Percentiles rank a stretch among this genome's conserved stretches.
Evolutionary conservation across 2,329 filamentous ascomycete genomes (phyloP).

Genomic region (Zasmidium citrigriseum): DNA sequence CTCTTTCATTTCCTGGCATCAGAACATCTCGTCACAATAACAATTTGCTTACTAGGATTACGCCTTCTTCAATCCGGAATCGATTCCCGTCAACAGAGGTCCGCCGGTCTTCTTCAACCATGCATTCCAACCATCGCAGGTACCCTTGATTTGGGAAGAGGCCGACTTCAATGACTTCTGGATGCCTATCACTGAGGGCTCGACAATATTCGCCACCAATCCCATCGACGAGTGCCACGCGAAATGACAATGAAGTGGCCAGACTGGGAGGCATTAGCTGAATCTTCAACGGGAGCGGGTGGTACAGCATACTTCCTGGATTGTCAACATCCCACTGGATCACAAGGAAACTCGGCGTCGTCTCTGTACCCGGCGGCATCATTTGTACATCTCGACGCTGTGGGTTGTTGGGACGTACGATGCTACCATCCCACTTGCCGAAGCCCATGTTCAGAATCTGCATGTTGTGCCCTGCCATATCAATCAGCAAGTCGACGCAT

Average conservation of each 20-base stretch:
- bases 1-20: slow-evolving; percentile 1
- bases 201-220: slow-evolving; percentile 5
- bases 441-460: slow-evolving; percentile 43
- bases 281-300: not conserved
- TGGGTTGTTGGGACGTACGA: slow-evolving; percentile 40
- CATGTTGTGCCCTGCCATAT: slow-evolving; percentile 51
- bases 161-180: not conserved
- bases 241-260: slow-evolving; percentile 7
- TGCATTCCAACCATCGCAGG: slow-evolving; percentile 3
- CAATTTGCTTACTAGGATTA: no score
- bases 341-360: slow-evolving; percentile 30
- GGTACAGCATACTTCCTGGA: slow-evolving; percentile 45
- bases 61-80: slow-evolving; percentile 6
- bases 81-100: slow-evolving; percentile 4
- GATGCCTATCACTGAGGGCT: not conserved
- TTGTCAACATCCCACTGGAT: slow-evolving; percentile 41
- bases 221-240: slow-evolving; percentile 10
- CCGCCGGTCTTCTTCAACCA: slow-evolving; percentile 4
- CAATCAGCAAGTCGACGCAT: not conserved
- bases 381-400: slow-evolving; percentile 39
- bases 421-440: slow-evolving; percentile 44
- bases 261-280: not conserved
- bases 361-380: slow-evolving; percentile 21
- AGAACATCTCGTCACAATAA: no score
- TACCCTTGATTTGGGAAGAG: not conserved